A percentile compares a stretch with the other conserved stretches of the same genome.
phyloP scores from a whole-genome alignment of 202 grass and related monocot species.

The Panicum virgatum region DNA sequence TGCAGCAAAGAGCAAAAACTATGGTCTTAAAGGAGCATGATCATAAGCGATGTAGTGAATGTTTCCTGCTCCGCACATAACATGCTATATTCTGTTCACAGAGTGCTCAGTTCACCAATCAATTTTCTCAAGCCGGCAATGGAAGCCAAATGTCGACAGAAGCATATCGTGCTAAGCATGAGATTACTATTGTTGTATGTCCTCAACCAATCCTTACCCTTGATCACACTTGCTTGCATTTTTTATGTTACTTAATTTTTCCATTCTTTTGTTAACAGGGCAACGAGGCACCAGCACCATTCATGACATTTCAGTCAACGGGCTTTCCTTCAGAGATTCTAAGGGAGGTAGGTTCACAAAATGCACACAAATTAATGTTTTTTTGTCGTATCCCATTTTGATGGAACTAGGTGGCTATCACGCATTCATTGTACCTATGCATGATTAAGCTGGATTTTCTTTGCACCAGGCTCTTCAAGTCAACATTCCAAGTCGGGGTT shows the following conservation, averaged over 20 bases:
- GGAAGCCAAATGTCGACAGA: slow-evolving; percentile 47
- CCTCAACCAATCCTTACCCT: slow-evolving; percentile 25
- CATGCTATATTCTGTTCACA: slow-evolving; percentile 19
- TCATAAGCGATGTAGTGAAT: not conserved
- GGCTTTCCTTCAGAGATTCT: slow-evolving; percentile 71
- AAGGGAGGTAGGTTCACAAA: slow-evolving; percentile 57
- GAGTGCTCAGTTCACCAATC: not conserved
- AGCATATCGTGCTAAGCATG: slow-evolving; percentile 78
- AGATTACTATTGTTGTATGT: slow-evolving; percentile 77
- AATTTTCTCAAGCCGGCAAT: slow-evolving; percentile 39
- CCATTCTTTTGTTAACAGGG: slow-evolving; percentile 44
- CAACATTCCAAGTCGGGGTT: slow-evolving; percentile 41
- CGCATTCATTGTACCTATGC: slow-evolving; percentile 6
- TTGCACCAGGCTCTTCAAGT: slow-evolving; percentile 43
- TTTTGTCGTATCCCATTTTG: not conserved
- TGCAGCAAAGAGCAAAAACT: not conserved
- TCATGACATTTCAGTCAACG: slow-evolving; percentile 71
- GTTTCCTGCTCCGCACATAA: not conserved
- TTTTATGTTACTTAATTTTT: slow-evolving; percentile 5
- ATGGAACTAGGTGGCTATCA: slow-evolving; percentile 8
- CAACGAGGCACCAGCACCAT: slow-evolving; percentile 56
- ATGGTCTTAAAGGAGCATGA: not conserved
- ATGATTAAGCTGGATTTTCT: slow-evolving; percentile 29
- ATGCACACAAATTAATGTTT: not conserved
- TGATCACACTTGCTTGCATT: not conserved